Evolutionary conservation across 352 stramenopile species (phyloP).

Genomic region (Phytophthora tubulina): DNA sequence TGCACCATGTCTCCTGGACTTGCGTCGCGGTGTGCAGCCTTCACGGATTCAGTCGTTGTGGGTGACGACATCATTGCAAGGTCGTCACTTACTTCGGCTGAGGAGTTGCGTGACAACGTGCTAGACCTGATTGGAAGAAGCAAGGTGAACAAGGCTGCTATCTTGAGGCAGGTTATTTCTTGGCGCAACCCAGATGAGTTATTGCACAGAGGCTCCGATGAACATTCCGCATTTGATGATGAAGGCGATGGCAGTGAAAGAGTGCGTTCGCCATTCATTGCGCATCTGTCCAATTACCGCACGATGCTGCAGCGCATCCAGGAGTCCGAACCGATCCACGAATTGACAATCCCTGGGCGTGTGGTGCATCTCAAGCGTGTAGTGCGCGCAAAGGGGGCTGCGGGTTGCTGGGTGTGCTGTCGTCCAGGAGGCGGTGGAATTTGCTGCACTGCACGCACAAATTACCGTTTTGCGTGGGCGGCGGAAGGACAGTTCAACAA

Average conservation of each 20-base stretch:
- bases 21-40: constrained; percentile 63
- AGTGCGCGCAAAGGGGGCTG: constrained; percentile 35
- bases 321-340: constrained; percentile 79
- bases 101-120: constrained; percentile 83
- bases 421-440: constrained; percentile 77
- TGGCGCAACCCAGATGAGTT: constrained; percentile 86
- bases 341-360: constrained; percentile 79
- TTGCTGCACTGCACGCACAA: constrained; percentile 83
- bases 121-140: constrained; percentile 87
- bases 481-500: constrained; percentile 66
- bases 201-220: constrained; percentile 46
- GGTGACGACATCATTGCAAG: constrained; percentile 88
- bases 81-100: constrained; percentile 77
- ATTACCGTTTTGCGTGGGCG: constrained; percentile 85
- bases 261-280: constrained; percentile 54
- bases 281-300: constrained; percentile 80
- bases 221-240: constrained; percentile 42
- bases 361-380: constrained; percentile 82
- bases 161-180: constrained; percentile 80
- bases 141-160: constrained; percentile 87
- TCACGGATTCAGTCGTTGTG: constrained; percentile 83
- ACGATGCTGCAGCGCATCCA: constrained; percentile 90
- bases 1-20: constrained; percentile 82
- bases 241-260: constrained; percentile 36
- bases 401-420: constrained; percentile 87